Percentiles rank a stretch among this genome's conserved stretches.
Evolutionary conservation across 2,329 filamentous ascomycete genomes (phyloP).

Genomic region (Verticillium zaregamsianum): DNA sequence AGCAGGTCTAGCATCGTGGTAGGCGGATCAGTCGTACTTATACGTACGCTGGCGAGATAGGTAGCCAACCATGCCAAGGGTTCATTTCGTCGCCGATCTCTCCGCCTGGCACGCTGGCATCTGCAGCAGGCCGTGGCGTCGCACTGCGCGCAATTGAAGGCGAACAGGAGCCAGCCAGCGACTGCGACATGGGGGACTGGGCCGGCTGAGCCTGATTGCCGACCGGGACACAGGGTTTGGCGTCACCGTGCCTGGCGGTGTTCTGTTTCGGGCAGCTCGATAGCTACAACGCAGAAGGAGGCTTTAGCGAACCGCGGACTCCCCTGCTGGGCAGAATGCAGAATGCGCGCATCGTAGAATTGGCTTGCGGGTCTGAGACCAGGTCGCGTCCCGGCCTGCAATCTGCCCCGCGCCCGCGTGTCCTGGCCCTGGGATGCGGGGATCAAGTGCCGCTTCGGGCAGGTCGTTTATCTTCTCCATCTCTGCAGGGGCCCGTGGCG

Average conservation of each 20-base stretch:
- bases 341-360: not conserved
- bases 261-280: not conserved
- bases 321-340: not conserved
- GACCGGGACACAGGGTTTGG: not conserved
- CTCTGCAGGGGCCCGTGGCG: not conserved
- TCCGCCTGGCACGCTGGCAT: not conserved
- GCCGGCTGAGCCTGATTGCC: not conserved
- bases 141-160: not conserved
- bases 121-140: not conserved
- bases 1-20: not conserved
- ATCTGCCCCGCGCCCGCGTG: not conserved
- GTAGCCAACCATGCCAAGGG: not conserved
- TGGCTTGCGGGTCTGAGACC: not conserved
- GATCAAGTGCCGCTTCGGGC: not conserved
- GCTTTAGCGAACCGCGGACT: not conserved
- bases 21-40: not conserved
- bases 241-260: not conserved
- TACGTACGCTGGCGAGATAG: not conserved
- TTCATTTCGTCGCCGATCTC: not conserved
- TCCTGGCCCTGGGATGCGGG: not conserved
- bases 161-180: not conserved
- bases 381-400: not conserved
- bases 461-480: not conserved
- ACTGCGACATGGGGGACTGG: not conserved
- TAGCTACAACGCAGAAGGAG: not conserved